These are phyloP conservation scores for Chaetomium globosum DNA, from an alignment of 2,329 filamentous ascomycete species.

Conservation along the genomic window DNA sequence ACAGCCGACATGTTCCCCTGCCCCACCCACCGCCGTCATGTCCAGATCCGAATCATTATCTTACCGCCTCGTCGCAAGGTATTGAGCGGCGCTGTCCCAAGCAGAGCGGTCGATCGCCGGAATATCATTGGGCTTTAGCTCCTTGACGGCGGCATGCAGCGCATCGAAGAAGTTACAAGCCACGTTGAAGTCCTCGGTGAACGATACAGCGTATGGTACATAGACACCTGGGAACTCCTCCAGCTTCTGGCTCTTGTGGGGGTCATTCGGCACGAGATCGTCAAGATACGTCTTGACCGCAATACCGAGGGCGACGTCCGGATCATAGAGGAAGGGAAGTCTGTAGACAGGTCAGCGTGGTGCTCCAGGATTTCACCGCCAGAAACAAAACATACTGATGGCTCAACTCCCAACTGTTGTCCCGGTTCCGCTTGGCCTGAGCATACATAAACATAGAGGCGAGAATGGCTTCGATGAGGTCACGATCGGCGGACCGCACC, in stretches of 20 bases:
- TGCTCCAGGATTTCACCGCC: conserved; percentile 9
- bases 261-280: conserved; percentile 60
- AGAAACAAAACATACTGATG: conserved; percentile 61
- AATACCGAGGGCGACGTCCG: conserved; percentile 75
- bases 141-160: conserved; percentile 60
- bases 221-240: conserved; percentile 55
- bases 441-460: conserved; percentile 79
- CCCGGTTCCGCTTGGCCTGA: conserved; percentile 71
- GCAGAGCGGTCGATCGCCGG: conserved; percentile 50
- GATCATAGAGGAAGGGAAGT: conserved; percentile 47
- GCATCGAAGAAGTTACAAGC: conserved; percentile 62
- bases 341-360: conserved; percentile 28
- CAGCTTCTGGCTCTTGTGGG: conserved; percentile 49
- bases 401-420: conserved; percentile 69
- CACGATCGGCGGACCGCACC: conserved; percentile 76
- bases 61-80: conserved; percentile 49
- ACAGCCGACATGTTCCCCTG: not conserved
- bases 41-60: not conserved
- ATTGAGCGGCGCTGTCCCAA: conserved; percentile 60
- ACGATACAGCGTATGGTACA: conserved; percentile 61
- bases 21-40: not conserved
- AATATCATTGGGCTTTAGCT: conserved; percentile 53
- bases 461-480: conserved; percentile 80
- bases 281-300: conserved; percentile 75
- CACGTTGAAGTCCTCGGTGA: conserved; percentile 62